Evolutionary conservation across 2,329 filamentous ascomycete species (phyloP).

Genomic region (Helotiales sp.): DNA sequence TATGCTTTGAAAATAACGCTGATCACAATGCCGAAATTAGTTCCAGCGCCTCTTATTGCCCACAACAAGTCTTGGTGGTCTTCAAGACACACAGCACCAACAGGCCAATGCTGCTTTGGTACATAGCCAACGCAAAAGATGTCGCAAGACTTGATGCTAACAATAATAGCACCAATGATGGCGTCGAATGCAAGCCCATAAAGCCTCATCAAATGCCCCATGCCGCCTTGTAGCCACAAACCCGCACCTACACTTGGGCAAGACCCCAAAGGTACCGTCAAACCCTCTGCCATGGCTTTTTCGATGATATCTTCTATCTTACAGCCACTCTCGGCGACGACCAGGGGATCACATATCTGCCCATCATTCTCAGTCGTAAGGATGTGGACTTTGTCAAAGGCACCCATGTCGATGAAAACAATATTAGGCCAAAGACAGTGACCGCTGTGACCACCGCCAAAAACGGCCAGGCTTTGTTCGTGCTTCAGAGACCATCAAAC

Average conservation of each 20-base stretch:
- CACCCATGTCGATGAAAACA: slow-evolving; percentile 62
- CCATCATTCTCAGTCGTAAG: slow-evolving; percentile 48
- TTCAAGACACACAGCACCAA: slow-evolving; percentile 27
- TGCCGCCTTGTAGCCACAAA: slow-evolving; percentile 68
- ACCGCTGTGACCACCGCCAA: slow-evolving; percentile 64
- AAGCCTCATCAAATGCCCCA: slow-evolving; percentile 48
- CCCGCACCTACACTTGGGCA: slow-evolving; percentile 68
- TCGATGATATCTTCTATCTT: slow-evolving; percentile 58
- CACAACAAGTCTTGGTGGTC: slow-evolving; percentile 34
- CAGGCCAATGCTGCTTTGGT: slow-evolving; percentile 24
- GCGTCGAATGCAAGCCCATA: slow-evolving; percentile 64
- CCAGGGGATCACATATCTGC: slow-evolving; percentile 42
- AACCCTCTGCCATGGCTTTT: slow-evolving; percentile 47
- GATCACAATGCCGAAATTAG: slow-evolving; percentile 36
- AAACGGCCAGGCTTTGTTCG: slow-evolving; percentile 51
- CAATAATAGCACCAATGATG: slow-evolving; percentile 63
- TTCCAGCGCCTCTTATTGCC: slow-evolving; percentile 36
- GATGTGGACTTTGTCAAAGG: slow-evolving; percentile 58
- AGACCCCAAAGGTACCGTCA: slow-evolving; percentile 63
- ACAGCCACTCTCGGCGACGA: slow-evolving; percentile 61
- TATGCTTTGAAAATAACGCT: slow-evolving; percentile 34
- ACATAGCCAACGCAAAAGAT: slow-evolving; percentile 54
- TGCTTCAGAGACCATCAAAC: slow-evolving; percentile 60
- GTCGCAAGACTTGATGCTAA: slow-evolving; percentile 54
- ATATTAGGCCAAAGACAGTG: slow-evolving; percentile 60